phyloP scores from a whole-genome alignment of 1,139 yeast genomes.

The Kazachstania sp. region DNA sequence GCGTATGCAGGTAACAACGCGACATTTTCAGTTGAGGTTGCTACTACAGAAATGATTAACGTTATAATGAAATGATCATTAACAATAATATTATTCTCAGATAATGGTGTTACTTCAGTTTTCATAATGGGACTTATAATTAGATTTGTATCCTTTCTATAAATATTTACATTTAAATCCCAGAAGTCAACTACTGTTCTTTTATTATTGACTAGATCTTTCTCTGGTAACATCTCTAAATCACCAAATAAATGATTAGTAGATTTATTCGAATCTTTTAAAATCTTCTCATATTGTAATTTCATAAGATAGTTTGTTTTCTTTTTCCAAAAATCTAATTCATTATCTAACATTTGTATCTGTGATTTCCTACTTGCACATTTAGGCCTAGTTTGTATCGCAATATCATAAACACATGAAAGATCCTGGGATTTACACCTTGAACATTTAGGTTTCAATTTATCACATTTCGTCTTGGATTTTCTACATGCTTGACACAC shows the following conservation, averaged over 20 bases:
- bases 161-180: constrained; percentile 16
- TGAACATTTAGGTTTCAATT: constrained; percentile 27
- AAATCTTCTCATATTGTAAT: constrained; percentile 6
- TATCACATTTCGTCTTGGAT: constrained; percentile 30
- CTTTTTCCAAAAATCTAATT: constrained; percentile 27
- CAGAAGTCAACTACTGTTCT: constrained; percentile 9
- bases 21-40: neutral
- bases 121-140: constrained; percentile 25
- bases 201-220: neutral
- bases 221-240: neutral
- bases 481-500: constrained; percentile 30
- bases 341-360: constrained; percentile 25
- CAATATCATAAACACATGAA: constrained; percentile 27
- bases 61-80: constrained; percentile 25
- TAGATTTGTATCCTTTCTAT: constrained; percentile 22
- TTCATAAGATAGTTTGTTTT: constrained; percentile 17
- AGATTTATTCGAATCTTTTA: neutral
- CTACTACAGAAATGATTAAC: constrained; percentile 21
- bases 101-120: constrained; percentile 28
- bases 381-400: constrained; percentile 27
- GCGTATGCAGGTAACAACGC: constrained; percentile 11
- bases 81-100: constrained; percentile 25
- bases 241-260: neutral
- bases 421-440: constrained; percentile 24
- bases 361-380: constrained; percentile 28